Evolutionary conservation across 306 rosid genomes (phyloP), one percentile per base, ranked within the genome.

Genomic region (Parietaria judaica): DNA sequence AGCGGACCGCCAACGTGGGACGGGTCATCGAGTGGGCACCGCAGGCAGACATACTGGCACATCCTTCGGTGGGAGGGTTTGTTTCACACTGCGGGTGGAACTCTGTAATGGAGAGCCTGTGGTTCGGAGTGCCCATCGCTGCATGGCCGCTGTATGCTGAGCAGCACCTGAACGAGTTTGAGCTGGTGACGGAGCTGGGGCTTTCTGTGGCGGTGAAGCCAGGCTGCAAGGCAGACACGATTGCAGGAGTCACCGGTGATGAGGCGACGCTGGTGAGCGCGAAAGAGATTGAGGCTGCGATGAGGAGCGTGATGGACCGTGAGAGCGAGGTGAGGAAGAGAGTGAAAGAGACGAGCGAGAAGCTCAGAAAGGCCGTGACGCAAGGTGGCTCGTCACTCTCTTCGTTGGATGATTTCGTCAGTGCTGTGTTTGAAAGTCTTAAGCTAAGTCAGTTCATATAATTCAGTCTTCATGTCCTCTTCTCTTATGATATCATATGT

Each of bases 31-130:
- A 63, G 43, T 86, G 95, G 95, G 84, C 80, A 1, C 90, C 87
- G 0, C 95, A 83, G 50, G 76, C 77, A 68, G 85, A 76, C 60
- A 64, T 81, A 55, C 53, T 81, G 57, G 61, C 74, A 0, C 95
- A 86, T 65, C 67, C 61, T 15, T 83, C 84, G 38, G 69, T 69
- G 16, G 80, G 74, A 43, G 85, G 89, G 8, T 86, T 86, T 56
- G 74, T 83, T 3, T 83, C 87, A 1, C 95, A 83, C 50, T 86
- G 89, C 56, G 95, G 87, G 8, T 86, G 95, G 95, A 83, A 86
- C 59, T 86, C 89, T 8, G 50, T 83, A 44, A 46, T 83, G 65
- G 95, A 86, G 69, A 83, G 89, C 64, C 57, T 86, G 77, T 86
- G 89, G 89, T 74, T 65, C 67, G 87, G 89, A 3, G 89, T 86